Conservation (phyloP, 2,329 filamentous ascomycete species). For the Fusarium lyarnte region DNA sequence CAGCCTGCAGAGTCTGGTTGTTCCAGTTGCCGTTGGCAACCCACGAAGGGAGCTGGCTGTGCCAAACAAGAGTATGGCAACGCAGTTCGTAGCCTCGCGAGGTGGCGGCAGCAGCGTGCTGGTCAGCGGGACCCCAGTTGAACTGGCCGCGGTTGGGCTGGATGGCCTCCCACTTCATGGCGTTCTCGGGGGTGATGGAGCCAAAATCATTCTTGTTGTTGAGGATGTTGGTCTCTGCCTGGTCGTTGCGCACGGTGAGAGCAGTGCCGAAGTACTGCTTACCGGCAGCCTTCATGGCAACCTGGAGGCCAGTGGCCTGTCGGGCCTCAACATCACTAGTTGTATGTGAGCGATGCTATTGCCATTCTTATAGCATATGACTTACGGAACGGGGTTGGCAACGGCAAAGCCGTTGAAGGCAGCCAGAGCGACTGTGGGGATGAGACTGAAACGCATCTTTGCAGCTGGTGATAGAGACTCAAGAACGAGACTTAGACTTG, state of each 20-base stretch:
- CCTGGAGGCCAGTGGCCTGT: not conserved
- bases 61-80: constrained; percentile 14
- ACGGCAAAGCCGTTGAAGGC: not conserved
- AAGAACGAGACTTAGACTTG: not conserved
- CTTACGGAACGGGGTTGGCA: constrained; percentile 14
- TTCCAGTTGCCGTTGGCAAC: constrained; percentile 18
- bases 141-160: constrained; percentile 16
- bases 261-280: constrained; percentile 20
- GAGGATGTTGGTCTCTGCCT: not conserved
- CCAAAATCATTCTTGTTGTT: constrained; percentile 10
- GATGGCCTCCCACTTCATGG: constrained; percentile 19
- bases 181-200: constrained; percentile 10
- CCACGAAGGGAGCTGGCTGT: constrained; percentile 14
- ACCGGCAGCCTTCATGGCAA: constrained; percentile 8
- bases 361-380: rapidly evolving
- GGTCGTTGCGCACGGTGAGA: constrained; percentile 5
- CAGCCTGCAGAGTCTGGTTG: constrained; percentile 12
- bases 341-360: not conserved
- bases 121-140: constrained; percentile 11
- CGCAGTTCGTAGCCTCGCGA: not conserved
- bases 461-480: not conserved
- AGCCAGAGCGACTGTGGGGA: constrained; percentile 4
- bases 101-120: constrained; percentile 5
- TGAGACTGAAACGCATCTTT: constrained; percentile 18
- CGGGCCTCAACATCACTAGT: not conserved